Conservation (phyloP, 768 basidiomycete species). For the Lactifluus rugatus region DNA sequence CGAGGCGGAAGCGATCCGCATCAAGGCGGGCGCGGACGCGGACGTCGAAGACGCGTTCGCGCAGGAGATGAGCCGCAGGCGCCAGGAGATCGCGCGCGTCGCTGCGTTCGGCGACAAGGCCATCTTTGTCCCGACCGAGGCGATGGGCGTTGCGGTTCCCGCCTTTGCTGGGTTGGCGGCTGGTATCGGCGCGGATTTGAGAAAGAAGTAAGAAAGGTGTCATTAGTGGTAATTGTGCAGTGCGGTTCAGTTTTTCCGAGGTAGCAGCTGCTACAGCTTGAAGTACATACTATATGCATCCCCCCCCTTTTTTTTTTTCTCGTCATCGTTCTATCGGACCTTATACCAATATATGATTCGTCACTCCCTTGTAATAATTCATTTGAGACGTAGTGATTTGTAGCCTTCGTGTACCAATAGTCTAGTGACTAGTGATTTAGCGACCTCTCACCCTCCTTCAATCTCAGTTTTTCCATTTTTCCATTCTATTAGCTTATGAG, state of each 20-base stretch:
- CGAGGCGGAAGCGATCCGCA: conserved; percentile 57
- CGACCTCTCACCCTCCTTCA: background rate
- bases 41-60: conserved; percentile 56
- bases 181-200: conserved; percentile 38
- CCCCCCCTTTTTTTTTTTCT: background rate
- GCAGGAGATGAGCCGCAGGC: conserved; percentile 63
- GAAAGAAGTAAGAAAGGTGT: background rate
- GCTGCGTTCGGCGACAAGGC: conserved; percentile 60
- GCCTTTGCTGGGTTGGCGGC: conserved; percentile 67
- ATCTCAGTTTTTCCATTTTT: background rate
- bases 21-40: conserved; percentile 55
- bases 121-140: conserved; percentile 60
- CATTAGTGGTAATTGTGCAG: background rate
- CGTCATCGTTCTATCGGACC: too few relatives aligned
- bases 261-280: background rate
- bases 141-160: conserved; percentile 42
- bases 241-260: too few relatives aligned
- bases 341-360: background rate
- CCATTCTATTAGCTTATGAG: too few relatives aligned
- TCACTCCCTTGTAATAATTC: too few relatives aligned
- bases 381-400: background rate
- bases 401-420: background rate
- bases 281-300: background rate
- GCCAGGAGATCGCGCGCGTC: conserved; percentile 54
- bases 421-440: background rate